phyloP scores from a whole-genome alignment of 176 grass and related monocot genomes.

The Urochloa ruziziensis region DNA sequence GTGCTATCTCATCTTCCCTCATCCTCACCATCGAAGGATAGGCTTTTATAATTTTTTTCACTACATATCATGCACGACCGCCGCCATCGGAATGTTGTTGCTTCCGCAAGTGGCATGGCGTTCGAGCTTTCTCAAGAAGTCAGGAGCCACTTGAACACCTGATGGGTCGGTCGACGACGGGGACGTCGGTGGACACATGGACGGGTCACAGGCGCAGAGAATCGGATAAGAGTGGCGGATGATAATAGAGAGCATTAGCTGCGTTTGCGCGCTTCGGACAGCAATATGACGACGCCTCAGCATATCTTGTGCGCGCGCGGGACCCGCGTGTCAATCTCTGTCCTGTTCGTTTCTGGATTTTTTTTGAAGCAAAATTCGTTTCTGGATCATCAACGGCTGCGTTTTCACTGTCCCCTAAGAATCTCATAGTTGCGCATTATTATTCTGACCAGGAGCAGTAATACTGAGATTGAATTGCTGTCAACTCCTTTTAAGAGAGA shows the following conservation, averaged over 20 bases:
- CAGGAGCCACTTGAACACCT: constrained; percentile 13
- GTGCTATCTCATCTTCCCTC: neutral
- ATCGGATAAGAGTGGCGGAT: neutral
- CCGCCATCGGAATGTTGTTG: constrained; percentile 20
- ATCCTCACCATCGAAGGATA: neutral
- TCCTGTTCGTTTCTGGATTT: neutral
- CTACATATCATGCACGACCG: neutral
- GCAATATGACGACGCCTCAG: neutral
- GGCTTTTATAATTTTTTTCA: neutral
- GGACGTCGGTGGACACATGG: constrained; percentile 5
- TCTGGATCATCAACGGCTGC: too few species aligned
- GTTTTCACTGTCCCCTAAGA: neutral
- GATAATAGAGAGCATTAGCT: neutral
- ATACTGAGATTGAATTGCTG: neutral
- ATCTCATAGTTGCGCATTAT: neutral
- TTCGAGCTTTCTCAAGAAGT: neutral
- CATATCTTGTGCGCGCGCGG: neutral
- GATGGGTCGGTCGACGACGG: neutral
- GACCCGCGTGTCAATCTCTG: neutral
- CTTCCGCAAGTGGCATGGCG: constrained; percentile 18
- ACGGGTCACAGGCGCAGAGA: neutral
- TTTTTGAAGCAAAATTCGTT: too few species aligned
- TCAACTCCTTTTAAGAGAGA: neutral
- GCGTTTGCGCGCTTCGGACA: neutral
- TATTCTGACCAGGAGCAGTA: too few species aligned